Evolutionary conservation across 805 yeast genomes (phyloP).

Genomic region (Jamesozyma piceae): DNA sequence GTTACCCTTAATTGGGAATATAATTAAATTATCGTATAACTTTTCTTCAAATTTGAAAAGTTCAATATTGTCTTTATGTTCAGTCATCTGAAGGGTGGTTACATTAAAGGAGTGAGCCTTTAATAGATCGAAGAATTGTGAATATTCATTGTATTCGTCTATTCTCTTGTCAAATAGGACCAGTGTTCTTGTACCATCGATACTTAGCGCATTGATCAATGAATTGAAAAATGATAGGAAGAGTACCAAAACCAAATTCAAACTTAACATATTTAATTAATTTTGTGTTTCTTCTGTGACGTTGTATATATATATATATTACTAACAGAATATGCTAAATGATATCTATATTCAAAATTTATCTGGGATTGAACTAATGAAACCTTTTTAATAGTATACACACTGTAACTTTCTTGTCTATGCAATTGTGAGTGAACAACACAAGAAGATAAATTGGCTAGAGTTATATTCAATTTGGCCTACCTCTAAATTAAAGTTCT

Average conservation of each 20-base stretch:
- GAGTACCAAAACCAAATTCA: not conserved
- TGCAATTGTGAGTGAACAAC: no score
- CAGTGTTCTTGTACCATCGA: constrained; percentile 22
- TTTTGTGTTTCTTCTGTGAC: no score
- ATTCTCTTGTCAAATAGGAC: constrained; percentile 28
- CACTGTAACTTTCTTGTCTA: no score
- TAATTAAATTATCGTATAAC: constrained; percentile 44
- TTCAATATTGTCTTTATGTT: constrained; percentile 14
- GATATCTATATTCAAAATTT: no score
- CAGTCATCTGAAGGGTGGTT: constrained; percentile 5
- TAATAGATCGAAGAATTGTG: constrained; percentile 23
- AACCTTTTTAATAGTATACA: no score
- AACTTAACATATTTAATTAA: not conserved
- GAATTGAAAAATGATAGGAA: not conserved
- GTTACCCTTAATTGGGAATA: constrained; percentile 51
- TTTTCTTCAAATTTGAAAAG: constrained; percentile 35
- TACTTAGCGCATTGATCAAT: constrained; percentile 3
- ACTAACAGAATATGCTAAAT: no score
- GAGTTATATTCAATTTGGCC: no score
- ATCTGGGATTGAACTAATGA: no score
- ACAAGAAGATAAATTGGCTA: no score
- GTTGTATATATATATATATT: no score
- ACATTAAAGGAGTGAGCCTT: constrained; percentile 31
- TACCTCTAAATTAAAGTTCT: no score
- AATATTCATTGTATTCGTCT: constrained; percentile 20